Conservation (phyloP, 192 early-diverging fungal genomes). For the Podila epicladia region DNA sequence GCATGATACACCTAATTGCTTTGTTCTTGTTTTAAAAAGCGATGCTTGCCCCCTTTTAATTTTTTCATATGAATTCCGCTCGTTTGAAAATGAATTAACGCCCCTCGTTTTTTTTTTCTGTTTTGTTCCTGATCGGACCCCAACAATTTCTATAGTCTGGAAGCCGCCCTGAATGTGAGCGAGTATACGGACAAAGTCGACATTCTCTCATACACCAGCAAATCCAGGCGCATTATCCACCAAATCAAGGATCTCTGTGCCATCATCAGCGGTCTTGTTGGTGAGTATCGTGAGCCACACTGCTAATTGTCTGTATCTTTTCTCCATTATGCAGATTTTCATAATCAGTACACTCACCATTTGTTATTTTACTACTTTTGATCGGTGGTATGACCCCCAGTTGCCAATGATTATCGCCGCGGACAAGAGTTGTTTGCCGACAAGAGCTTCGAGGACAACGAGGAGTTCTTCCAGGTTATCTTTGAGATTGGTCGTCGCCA, state of each 20-base stretch:
- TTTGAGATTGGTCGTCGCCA: slow-evolving; percentile 80
- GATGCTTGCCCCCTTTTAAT: neutral
- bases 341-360: neutral
- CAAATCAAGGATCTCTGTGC: slow-evolving; percentile 98
- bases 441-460: slow-evolving; percentile 73
- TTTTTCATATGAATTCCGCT: neutral
- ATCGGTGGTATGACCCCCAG: slow-evolving; percentile 12
- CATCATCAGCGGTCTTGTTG: slow-evolving; percentile 90
- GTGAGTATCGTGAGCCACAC: slow-evolving; percentile 53
- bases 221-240: slow-evolving; percentile 87
- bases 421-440: slow-evolving; percentile 83
- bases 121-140: neutral
- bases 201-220: slow-evolving; percentile 79
- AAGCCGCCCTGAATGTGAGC: slow-evolving; percentile 87
- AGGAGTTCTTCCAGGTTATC: slow-evolving; percentile 80
- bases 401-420: slow-evolving; percentile 80
- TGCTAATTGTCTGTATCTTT: neutral
- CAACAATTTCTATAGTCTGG: slow-evolving; percentile 59
- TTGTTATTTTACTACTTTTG: neutral
- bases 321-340: neutral
- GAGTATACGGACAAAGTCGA: slow-evolving; percentile 72
- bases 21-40: no score
- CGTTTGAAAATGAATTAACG: neutral
- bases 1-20: no score
- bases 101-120: neutral